These are phyloP conservation scores for Colletotrichum sp. DNA, from an alignment of 2,329 filamentous ascomycete genomes.

Conservation along the genomic window DNA sequence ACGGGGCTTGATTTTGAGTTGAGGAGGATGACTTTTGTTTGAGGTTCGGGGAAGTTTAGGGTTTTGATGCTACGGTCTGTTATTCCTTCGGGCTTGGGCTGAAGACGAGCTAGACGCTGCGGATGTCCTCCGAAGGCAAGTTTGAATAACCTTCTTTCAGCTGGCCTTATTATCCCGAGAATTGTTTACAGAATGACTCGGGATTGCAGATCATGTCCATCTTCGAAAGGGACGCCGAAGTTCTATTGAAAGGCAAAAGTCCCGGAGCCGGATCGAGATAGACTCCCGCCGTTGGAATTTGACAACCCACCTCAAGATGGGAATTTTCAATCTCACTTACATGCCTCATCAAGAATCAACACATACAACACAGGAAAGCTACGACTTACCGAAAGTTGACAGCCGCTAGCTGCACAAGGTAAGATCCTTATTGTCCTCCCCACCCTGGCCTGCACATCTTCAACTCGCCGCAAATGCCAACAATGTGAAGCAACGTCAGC, in stretches of 20 bases:
- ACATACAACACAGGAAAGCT: neutral
- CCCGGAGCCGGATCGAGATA: neutral
- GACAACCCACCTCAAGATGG: fast-evolving
- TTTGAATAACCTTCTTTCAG: neutral
- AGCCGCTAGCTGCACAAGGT: neutral
- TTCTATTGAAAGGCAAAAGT: neutral
- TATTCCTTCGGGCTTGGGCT: neutral
- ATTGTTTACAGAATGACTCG: neutral
- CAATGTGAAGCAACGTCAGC: neutral
- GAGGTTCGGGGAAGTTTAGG: neutral
- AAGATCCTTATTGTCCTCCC: neutral
- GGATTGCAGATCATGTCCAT: fast-evolving
- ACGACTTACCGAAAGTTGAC: neutral
- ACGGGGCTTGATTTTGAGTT: neutral
- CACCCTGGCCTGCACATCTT: fast-evolving
- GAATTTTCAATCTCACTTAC: neutral
- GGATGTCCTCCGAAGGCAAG: neutral
- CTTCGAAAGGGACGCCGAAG: neutral
- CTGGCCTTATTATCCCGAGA: neutral
- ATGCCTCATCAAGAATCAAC: too few species aligned
- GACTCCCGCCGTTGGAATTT: neutral
- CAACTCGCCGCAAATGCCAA: fast-evolving
- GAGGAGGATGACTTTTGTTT: neutral
- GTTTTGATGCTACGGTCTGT: neutral
- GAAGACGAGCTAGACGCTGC: neutral